These are phyloP conservation scores for Gnaphalium uliginosum DNA, from an alignment of 129 eudicot genomes.

Conservation along the genomic window DNA sequence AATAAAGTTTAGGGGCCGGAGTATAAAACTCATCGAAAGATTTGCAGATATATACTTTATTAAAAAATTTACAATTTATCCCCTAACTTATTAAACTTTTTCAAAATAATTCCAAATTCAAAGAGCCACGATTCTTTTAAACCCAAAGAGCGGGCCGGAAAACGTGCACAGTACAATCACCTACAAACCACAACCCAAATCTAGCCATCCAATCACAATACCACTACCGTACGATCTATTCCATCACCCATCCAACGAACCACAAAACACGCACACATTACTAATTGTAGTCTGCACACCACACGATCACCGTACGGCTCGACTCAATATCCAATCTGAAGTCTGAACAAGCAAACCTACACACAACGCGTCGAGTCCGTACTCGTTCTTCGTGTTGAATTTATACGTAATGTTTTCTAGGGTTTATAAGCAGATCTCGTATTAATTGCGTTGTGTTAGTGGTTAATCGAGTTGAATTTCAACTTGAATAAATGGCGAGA, in stretches of 20 bases:
- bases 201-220: background rate
- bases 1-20: no score
- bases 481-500: slow-evolving; percentile 25
- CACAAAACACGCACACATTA: background rate
- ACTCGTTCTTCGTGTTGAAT: slow-evolving; percentile 28
- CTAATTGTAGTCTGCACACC: background rate
- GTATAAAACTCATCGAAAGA: no score
- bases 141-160: slow-evolving; percentile 32
- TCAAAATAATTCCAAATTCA: background rate
- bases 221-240: slow-evolving; percentile 17
- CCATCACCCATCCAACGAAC: slow-evolving; percentile 27
- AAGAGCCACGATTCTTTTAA: background rate
- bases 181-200: slow-evolving; percentile 6
- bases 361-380: slow-evolving; percentile 30
- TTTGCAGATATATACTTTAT: no score
- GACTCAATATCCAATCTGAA: slow-evolving; percentile 26
- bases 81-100: background rate
- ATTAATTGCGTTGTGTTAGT: background rate
- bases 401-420: slow-evolving; percentile 27
- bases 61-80: no score
- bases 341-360: slow-evolving; percentile 28
- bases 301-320: slow-evolving; percentile 27
- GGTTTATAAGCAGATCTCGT: slow-evolving; percentile 31
- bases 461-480: background rate
- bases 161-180: slow-evolving; percentile 19